These are phyloP conservation scores for Ganoderma multipileum DNA, from an alignment of 1,284 basidiomycete genomes.

Conservation along the genomic window DNA sequence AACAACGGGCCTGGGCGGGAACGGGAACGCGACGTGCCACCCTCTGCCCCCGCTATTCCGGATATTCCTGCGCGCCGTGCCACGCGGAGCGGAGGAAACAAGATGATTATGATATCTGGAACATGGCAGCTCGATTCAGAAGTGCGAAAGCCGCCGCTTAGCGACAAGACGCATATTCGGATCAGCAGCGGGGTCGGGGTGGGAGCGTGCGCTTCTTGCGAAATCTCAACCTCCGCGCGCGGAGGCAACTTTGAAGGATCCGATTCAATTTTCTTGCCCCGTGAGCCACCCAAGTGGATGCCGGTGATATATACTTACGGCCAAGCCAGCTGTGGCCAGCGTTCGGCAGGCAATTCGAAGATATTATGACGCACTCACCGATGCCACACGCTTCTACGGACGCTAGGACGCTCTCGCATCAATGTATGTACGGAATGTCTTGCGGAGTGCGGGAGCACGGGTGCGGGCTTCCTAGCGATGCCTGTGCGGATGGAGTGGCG, in stretches of 20 bases:
- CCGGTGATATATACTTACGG: too few relatives aligned
- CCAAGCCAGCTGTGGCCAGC: slow-evolving; percentile 3
- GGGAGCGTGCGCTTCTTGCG: background rate
- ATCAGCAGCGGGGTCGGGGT: slow-evolving; percentile 16
- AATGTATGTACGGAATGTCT: slow-evolving; percentile 1
- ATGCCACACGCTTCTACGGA: background rate
- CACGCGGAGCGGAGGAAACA: slow-evolving; percentile 24
- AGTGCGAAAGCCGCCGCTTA: slow-evolving; percentile 2
- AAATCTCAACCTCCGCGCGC: background rate
- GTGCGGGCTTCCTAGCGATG: slow-evolving; percentile 19
- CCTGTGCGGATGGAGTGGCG: background rate
- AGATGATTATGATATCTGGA: background rate
- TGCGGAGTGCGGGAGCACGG: slow-evolving; percentile 13
- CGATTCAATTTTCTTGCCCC: background rate
- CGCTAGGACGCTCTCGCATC: background rate
- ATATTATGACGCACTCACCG: background rate
- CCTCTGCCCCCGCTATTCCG: slow-evolving; percentile 21
- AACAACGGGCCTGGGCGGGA: slow-evolving; percentile 32
- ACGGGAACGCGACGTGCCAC: slow-evolving; percentile 4
- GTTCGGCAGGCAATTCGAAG: background rate
- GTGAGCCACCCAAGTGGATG: background rate
- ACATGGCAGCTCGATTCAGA: background rate
- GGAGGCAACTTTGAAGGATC: slow-evolving; percentile 6
- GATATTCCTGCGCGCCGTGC: slow-evolving; percentile 24
- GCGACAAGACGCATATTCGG: slow-evolving; percentile 10